A percentile compares a stretch with the other conserved stretches of the same genome.
phyloP scores from a whole-genome alignment of 1,139 yeast genomes.

The Keqinozyma sinolaborantium region DNA sequence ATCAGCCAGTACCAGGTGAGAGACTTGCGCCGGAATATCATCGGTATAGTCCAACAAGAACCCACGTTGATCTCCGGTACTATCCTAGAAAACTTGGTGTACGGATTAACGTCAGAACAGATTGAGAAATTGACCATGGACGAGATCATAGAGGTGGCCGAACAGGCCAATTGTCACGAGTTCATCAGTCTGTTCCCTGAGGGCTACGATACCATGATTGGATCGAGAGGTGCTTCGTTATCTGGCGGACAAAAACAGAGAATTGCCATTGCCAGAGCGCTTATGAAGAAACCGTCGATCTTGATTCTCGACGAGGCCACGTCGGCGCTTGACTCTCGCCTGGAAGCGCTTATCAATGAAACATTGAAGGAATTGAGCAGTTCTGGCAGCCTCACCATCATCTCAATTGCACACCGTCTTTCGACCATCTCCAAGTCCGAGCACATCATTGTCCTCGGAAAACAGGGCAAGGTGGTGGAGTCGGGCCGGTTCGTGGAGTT shows the following conservation, averaged over 20 bases:
- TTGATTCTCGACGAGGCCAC: constrained; percentile 76
- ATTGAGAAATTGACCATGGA: constrained; percentile 35
- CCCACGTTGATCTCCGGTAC: constrained; percentile 80
- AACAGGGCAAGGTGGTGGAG: constrained; percentile 41
- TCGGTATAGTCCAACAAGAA: constrained; percentile 89
- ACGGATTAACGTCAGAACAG: constrained; percentile 62
- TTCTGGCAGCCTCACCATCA: constrained; percentile 71
- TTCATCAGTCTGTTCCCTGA: constrained; percentile 49
- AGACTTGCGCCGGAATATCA: constrained; percentile 61
- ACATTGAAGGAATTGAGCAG: constrained; percentile 50
- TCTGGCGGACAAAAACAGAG: constrained; percentile 92
- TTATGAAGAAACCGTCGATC: constrained; percentile 59
- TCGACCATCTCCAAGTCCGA: constrained; percentile 65
- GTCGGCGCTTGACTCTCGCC: constrained; percentile 72
- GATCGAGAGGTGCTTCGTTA: constrained; percentile 55
- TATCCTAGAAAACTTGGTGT: constrained; percentile 73
- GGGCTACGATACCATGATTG: constrained; percentile 51
- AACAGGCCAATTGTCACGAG: constrained; percentile 56
- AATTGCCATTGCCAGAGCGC: constrained; percentile 82
- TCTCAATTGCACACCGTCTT: constrained; percentile 88
- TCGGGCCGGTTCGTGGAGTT: constrained; percentile 40
- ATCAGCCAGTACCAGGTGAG: constrained; percentile 64
- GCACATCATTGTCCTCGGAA: constrained; percentile 55
- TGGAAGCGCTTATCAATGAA: constrained; percentile 65
- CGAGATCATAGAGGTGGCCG: constrained; percentile 39